Evolutionary conservation across 148 eudicot genomes (phyloP).

Genomic region (Nepenthes mirabilis): DNA sequence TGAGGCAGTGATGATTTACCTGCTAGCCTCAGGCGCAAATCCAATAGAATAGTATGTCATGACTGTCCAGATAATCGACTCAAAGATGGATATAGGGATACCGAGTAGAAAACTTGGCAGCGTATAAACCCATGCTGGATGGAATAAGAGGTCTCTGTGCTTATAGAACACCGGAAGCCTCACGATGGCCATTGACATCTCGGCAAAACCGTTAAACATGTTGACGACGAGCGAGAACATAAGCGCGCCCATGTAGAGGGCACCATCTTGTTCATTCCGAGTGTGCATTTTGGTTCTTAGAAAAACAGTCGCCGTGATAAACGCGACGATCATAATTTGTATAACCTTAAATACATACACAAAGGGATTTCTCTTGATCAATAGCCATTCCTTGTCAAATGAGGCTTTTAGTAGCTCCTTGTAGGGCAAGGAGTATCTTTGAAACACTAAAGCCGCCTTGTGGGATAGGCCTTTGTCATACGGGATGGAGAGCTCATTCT

Average conservation of each 20-base stretch:
- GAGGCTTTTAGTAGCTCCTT: constrained; percentile 53
- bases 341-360: constrained; percentile 57
- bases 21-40: constrained; percentile 85
- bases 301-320: constrained; percentile 50
- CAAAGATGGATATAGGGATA: constrained; percentile 60
- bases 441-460: constrained; percentile 43
- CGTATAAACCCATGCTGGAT: constrained; percentile 78
- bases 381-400: constrained; percentile 63
- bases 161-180: constrained; percentile 75
- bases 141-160: constrained; percentile 63
- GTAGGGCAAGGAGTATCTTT: constrained; percentile 40
- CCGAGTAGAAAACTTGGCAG: constrained; percentile 66
- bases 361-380: constrained; percentile 63
- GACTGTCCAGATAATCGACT: constrained; percentile 53
- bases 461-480: constrained; percentile 45
- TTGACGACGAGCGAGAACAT: constrained; percentile 44
- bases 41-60: constrained; percentile 71
- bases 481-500: constrained; percentile 61
- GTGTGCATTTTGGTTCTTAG: constrained; percentile 42
- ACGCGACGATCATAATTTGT: constrained; percentile 49
- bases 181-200: constrained; percentile 43
- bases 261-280: constrained; percentile 46
- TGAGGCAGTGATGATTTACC: constrained; percentile 18
- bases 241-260: constrained; percentile 54
- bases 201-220: constrained; percentile 79